Conservation (phyloP, 1,284 basidiomycete species). For the Tilletiopsis washingtonensis region DNA sequence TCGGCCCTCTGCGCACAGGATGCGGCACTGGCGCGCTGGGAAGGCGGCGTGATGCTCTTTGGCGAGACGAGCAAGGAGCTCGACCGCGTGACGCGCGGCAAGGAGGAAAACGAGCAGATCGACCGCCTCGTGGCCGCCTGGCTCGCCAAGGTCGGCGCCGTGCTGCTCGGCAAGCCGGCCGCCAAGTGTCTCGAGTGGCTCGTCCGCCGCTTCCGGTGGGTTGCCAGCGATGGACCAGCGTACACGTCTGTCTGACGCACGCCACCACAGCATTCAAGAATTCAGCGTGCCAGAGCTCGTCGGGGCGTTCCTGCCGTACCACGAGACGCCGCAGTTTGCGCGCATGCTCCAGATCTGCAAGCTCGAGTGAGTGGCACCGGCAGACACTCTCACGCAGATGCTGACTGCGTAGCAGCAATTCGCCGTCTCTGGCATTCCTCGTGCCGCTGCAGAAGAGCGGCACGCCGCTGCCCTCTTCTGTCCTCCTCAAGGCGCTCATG, state of each 20-base stretch:
- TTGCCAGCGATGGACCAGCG: too few species aligned
- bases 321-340: constrained; percentile 87
- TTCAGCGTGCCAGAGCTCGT: constrained; percentile 79
- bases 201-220: constrained; percentile 79
- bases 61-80: constrained; percentile 66
- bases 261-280: constrained; percentile 67
- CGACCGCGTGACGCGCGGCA: constrained; percentile 73
- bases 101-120: constrained; percentile 60
- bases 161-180: constrained; percentile 71
- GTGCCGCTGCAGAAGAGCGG: constrained; percentile 30
- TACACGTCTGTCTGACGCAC: neutral
- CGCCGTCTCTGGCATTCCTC: constrained; percentile 32
- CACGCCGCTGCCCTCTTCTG: constrained; percentile 30
- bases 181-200: constrained; percentile 94
- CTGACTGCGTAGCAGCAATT: neutral
- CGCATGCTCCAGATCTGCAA: constrained; percentile 84
- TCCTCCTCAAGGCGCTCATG: constrained; percentile 32
- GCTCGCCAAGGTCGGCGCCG: constrained; percentile 65
- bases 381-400: neutral
- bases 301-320: constrained; percentile 81
- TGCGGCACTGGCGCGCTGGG: constrained; percentile 21
- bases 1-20: constrained; percentile 54
- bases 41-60: constrained; percentile 66
- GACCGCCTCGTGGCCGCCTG: constrained; percentile 60
- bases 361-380: constrained; percentile 57